Evolutionary conservation across 148 eudicot genomes (phyloP).

Genomic region (Rhododendron vialii): DNA sequence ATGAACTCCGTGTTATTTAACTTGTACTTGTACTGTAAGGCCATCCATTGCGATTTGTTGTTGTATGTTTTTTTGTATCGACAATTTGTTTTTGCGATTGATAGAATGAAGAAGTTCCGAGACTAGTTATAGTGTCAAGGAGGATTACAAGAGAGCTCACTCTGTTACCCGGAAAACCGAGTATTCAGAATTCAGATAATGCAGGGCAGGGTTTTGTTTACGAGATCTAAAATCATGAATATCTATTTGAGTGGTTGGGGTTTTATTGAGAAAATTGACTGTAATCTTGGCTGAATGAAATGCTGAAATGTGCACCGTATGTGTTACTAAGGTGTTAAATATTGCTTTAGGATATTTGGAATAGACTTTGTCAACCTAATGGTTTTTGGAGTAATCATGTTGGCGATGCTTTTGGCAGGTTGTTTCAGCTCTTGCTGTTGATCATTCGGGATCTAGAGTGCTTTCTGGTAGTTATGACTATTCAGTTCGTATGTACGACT

Average conservation of each 20-base stretch:
- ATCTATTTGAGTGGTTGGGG: neutral
- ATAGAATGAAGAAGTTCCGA: neutral
- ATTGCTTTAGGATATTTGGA: neutral
- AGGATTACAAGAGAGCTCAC: neutral
- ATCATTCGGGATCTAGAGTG: conserved; percentile 90
- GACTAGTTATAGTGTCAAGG: neutral
- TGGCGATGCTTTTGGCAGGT: conserved; percentile 52
- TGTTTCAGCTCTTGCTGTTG: conserved; percentile 90
- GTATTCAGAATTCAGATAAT: neutral
- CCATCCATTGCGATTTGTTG: neutral
- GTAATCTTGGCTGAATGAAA: neutral
- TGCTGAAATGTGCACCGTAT: neutral
- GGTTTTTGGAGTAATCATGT: neutral
- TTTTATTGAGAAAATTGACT: neutral
- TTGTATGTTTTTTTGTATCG: neutral
- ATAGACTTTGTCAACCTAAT: neutral
- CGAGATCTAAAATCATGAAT: neutral
- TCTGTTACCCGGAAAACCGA: neutral
- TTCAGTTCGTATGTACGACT: conserved; percentile 86
- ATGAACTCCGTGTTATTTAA: neutral
- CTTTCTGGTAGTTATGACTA: conserved; percentile 96
- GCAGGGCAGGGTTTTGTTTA: neutral
- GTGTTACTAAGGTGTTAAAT: neutral
- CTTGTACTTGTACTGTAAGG: neutral
- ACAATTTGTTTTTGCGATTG: neutral